A percentile compares a stretch with the other conserved stretches of the same genome.
Evolutionary conservation across 1,284 basidiomycete species (phyloP).

Genomic region (Ceratobasidium sp.): DNA sequence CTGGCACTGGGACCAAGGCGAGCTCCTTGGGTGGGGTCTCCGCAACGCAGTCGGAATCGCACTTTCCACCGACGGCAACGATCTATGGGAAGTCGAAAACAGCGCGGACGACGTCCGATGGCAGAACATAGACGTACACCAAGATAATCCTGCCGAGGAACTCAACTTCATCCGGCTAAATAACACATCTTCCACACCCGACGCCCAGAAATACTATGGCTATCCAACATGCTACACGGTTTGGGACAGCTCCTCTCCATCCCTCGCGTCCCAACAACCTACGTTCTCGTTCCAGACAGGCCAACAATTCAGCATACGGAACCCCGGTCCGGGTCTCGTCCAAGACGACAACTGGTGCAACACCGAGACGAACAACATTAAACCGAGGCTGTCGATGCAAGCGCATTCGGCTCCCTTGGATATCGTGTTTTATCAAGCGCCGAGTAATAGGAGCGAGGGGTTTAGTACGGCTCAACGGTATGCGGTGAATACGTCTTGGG

Average conservation of each 20-base stretch:
- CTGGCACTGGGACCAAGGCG: conserved; percentile 56
- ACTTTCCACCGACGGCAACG: conserved; percentile 52
- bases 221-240: conserved; percentile 42
- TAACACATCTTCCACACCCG: neutral
- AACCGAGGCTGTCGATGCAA: conserved; percentile 17
- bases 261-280: neutral
- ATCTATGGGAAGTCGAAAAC: conserved; percentile 62
- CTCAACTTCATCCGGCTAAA: conserved; percentile 19
- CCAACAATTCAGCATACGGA: conserved; percentile 31
- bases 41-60: conserved; percentile 64
- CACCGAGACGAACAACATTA: conserved; percentile 16
- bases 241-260: conserved; percentile 13
- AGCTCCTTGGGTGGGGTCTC: conserved; percentile 62
- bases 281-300: conserved; percentile 28
- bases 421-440: conserved; percentile 39
- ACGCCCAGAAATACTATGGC: conserved; percentile 21
- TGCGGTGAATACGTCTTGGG: conserved; percentile 32
- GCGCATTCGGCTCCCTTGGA: conserved; percentile 40
- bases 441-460: conserved; percentile 17
- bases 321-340: too few relatives aligned
- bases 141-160: conserved; percentile 44
- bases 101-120: conserved; percentile 53
- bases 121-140: conserved; percentile 30
- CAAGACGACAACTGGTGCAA: conserved; percentile 40
- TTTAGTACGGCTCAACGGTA: neutral